These are phyloP conservation scores for Alloteropsis semialata DNA, from an alignment of 176 grass and related monocot genomes.

Conservation along the genomic window DNA sequence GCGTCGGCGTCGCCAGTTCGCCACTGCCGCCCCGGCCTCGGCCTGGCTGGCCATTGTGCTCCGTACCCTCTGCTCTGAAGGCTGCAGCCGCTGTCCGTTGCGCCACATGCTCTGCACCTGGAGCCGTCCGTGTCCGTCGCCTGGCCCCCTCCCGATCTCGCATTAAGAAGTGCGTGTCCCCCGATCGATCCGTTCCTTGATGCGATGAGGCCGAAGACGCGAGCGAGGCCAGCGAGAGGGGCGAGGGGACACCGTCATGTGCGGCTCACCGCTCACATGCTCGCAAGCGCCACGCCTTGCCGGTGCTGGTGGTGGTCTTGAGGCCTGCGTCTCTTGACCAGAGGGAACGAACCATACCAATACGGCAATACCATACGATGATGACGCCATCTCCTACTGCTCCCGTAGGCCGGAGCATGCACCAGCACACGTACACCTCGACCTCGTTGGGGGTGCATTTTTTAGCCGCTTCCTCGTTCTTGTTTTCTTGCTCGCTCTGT, in stretches of 20 bases:
- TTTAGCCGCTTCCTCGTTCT: neutral
- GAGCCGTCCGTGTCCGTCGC: neutral
- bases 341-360: neutral
- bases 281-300: neutral
- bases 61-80: neutral
- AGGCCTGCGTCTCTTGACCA: neutral
- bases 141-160: no score
- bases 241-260: conserved; percentile 31
- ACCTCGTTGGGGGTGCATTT: neutral
- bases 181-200: neutral
- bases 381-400: neutral
- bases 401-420: neutral
- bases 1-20: neutral
- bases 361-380: neutral
- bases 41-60: neutral
- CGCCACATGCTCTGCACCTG: conserved; percentile 20
- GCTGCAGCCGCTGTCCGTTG: neutral
- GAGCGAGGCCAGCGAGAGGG: no score
- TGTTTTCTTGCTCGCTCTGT: neutral
- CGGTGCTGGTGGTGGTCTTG: neutral
- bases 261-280: conserved; percentile 40
- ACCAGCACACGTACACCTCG: neutral
- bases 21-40: no score
- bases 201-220: neutral
- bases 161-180: neutral